Percentiles rank a stretch among this genome's conserved stretches.
phyloP scores from a whole-genome alignment of 352 stramenopile species.

The Phytophthora colocasiae region DNA sequence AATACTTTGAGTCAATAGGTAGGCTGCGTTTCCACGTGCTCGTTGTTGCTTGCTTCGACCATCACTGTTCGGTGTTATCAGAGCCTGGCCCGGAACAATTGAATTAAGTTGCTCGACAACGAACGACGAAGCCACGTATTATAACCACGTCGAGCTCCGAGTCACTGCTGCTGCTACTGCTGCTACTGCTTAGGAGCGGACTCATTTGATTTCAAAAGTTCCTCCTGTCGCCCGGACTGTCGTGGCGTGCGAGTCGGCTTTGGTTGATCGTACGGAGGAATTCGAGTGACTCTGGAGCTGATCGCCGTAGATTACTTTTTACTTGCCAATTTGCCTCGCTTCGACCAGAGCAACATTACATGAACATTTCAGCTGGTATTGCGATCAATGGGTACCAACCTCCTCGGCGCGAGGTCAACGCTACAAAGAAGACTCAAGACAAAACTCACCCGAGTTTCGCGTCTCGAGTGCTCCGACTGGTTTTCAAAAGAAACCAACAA shows the following conservation, averaged over 20 bases:
- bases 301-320: too few species aligned
- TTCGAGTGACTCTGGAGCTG: too few species aligned
- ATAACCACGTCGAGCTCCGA: not conserved
- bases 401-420: not conserved
- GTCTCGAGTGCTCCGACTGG: constrained; percentile 15
- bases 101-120: constrained; percentile 1
- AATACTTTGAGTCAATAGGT: not conserved
- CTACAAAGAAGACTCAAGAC: constrained; percentile 2
- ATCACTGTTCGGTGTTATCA: constrained; percentile 1
- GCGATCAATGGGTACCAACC: not conserved
- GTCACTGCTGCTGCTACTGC: not conserved
- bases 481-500: constrained; percentile 4
- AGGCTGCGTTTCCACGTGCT: constrained; percentile 8
- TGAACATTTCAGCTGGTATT: constrained; percentile 3
- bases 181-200: not conserved
- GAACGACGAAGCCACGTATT: not conserved
- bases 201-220: not conserved
- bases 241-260: too few species aligned
- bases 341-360: not conserved
- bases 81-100: not conserved
- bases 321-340: constrained; percentile 12
- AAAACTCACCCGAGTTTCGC: too few species aligned
- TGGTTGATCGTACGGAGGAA: too few species aligned
- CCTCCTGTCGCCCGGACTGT: too few species aligned
- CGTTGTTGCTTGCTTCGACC: not conserved